Conservation (phyloP, 2,329 filamentous ascomycete species). For the Fusarium secorum region DNA sequence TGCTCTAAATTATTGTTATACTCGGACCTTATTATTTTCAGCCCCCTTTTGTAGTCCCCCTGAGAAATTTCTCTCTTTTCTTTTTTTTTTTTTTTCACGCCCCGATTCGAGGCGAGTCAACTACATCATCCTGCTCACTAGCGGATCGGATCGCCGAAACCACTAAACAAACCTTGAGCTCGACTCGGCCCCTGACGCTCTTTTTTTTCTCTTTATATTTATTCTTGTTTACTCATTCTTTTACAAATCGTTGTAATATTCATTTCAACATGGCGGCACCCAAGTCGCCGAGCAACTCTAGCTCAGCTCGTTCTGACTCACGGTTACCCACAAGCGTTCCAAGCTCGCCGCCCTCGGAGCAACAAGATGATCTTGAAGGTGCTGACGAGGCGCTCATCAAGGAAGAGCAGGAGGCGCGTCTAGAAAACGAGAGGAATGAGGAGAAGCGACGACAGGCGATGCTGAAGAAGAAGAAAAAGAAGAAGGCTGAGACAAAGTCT, state of each 20-base stretch:
- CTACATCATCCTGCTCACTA: constrained; percentile 38
- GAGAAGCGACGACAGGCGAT: constrained; percentile 53
- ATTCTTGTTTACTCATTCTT: not conserved
- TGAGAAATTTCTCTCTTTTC: constrained; percentile 1
- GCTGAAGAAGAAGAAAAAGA: constrained; percentile 52
- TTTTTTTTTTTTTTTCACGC: constrained; percentile 10
- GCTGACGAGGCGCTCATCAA: constrained; percentile 45
- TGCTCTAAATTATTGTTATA: not conserved
- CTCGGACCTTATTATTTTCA: not conserved
- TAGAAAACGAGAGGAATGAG: constrained; percentile 58
- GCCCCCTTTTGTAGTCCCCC: not conserved
- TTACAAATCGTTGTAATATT: not conserved
- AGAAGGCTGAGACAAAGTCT: constrained; percentile 59
- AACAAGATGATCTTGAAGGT: constrained; percentile 26
- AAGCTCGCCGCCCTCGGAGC: constrained; percentile 47
- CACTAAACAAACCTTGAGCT: constrained; percentile 8
- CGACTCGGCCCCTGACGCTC: not conserved
- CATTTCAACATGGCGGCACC: constrained; percentile 40
- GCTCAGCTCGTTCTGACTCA: constrained; percentile 44
- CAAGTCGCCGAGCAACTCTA: constrained; percentile 42
- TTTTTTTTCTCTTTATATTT: not conserved
- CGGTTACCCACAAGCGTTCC: constrained; percentile 47
- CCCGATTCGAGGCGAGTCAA: constrained; percentile 26
- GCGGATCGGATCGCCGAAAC: constrained; percentile 11
- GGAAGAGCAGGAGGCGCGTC: constrained; percentile 49